phyloP scores from a whole-genome alignment of 306 rosid genomes.

The Gastrolobium bilobum region DNA sequence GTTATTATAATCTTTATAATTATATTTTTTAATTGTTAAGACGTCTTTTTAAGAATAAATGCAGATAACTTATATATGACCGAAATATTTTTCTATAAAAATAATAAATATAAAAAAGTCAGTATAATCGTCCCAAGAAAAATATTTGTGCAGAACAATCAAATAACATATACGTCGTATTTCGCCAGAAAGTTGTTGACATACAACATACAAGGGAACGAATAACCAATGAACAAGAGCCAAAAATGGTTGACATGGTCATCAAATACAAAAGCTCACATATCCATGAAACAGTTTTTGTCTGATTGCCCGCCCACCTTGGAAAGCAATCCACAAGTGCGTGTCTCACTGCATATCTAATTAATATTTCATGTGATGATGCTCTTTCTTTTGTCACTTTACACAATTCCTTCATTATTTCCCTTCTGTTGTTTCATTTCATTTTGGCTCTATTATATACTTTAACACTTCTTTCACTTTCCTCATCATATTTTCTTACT shows the following conservation, averaged over 20 bases:
- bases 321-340: neutral
- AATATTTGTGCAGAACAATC: no score
- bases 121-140: no score
- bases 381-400: conserved; percentile 34
- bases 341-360: neutral
- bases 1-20: no score
- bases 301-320: neutral
- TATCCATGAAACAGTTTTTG: conserved; percentile 15
- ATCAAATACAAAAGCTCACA: neutral
- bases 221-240: neutral
- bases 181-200: neutral
- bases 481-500: neutral
- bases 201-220: neutral
- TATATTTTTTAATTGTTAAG: no score
- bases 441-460: neutral
- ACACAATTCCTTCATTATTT: neutral
- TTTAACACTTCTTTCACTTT: neutral
- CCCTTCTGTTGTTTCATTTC: neutral
- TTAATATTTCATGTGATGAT: neutral
- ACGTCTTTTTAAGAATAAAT: no score
- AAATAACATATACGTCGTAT: neutral
- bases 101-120: no score
- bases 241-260: neutral
- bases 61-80: no score
- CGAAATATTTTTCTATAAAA: no score